phyloP scores from a whole-genome alignment of 1,284 basidiomycete species.

The Ceratobasidium sp. region DNA sequence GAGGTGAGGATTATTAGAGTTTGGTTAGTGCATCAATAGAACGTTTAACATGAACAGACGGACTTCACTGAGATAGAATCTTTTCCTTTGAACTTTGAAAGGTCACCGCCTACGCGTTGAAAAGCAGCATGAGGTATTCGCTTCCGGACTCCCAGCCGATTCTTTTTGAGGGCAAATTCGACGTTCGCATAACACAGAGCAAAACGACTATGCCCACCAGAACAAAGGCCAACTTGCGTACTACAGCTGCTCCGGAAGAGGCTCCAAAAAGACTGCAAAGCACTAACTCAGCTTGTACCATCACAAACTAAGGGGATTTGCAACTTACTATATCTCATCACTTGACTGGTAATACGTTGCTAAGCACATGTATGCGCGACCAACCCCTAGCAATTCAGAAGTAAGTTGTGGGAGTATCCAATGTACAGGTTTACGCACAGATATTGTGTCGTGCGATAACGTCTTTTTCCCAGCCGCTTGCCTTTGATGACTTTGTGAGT shows the following conservation, averaged over 20 bases:
- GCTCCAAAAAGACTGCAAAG: neutral
- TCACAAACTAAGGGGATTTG: too few relatives aligned
- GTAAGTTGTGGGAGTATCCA: too few relatives aligned
- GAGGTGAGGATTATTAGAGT: too few relatives aligned
- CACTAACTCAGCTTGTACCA: neutral
- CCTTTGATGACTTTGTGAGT: neutral
- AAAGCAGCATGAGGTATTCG: neutral
- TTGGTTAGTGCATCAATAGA: too few relatives aligned
- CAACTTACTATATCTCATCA: neutral
- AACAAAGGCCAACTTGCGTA: slow-evolving; percentile 3
- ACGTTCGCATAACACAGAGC: neutral
- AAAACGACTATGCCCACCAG: neutral
- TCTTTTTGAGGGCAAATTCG: neutral
- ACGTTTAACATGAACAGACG: neutral
- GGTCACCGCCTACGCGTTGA: neutral
- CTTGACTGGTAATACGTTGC: neutral
- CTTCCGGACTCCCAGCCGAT: neutral
- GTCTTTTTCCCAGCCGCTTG: neutral
- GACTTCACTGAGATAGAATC: neutral
- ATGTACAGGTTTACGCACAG: neutral
- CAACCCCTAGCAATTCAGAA: neutral
- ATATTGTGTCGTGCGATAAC: neutral
- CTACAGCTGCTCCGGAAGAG: neutral
- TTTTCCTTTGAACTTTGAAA: neutral
- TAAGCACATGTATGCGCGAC: slow-evolving; percentile 2